Conservation (phyloP, 2,329 filamentous ascomycete genomes). For the Clonostachys solani region DNA sequence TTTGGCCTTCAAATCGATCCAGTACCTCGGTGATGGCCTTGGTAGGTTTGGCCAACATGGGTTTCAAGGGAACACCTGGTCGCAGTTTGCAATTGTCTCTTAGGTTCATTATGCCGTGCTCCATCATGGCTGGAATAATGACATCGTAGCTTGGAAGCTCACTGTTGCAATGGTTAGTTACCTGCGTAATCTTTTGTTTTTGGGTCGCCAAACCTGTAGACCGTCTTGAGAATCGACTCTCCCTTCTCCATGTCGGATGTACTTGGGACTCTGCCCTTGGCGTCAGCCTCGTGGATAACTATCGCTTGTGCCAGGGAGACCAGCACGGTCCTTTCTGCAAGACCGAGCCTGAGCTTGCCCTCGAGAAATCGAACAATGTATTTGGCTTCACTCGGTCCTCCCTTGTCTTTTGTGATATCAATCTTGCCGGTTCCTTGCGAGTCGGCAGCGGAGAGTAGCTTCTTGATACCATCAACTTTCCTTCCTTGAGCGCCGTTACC, state of each 20-base stretch:
- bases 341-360: constrained; percentile 84
- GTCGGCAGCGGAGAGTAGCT: constrained; percentile 88
- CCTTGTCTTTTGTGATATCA: constrained; percentile 89
- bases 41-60: constrained; percentile 97
- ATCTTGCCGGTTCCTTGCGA: constrained; percentile 69
- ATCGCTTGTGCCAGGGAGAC: constrained; percentile 87
- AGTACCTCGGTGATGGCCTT: constrained; percentile 98
- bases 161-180: constrained; percentile 44
- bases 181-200: neutral
- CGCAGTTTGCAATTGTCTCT: constrained; percentile 84
- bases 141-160: constrained; percentile 94
- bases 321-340: constrained; percentile 89
- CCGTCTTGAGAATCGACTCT: constrained; percentile 80
- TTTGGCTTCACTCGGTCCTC: constrained; percentile 91
- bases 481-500: constrained; percentile 85
- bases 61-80: constrained; percentile 91
- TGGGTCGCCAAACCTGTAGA: constrained; percentile 65
- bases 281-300: constrained; percentile 75
- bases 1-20: constrained; percentile 91
- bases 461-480: constrained; percentile 95
- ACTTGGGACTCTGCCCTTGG: constrained; percentile 65
- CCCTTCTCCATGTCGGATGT: constrained; percentile 77
- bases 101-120: constrained; percentile 80
- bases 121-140: constrained; percentile 84
- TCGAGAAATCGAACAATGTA: constrained; percentile 90